Evolutionary conservation across 495 filamentous ascomycete species (phyloP), one percentile per base, ranked within the genome.

Genomic region (Hypoxylon subgilvum): DNA sequence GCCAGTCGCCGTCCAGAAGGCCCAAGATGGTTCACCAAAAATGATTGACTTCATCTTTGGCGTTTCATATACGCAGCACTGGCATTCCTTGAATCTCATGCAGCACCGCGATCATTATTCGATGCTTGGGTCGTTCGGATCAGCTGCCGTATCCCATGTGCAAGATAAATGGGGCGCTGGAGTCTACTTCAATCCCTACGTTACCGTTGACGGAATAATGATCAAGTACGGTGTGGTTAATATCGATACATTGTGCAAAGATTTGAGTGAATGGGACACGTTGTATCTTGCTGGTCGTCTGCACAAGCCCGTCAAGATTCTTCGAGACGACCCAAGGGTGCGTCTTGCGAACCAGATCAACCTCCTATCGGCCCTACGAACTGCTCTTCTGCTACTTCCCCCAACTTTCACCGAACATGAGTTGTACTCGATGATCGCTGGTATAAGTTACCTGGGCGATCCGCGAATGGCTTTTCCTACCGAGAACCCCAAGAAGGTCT

Each of bases 1-100:
- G 1, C 90, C 89, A 14, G 72, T 82, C 18, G 90, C 90, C 8
- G 87, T 96, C 27, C 75, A 85, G 43, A 87, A 88, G 28, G 88
- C 89, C 58, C 92, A 97, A 68, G 85, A 89, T 65, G 89, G 89
- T 31, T 86, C 84, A 1, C 89, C 88, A 6, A 97, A 97, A 72
- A 95, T 97, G 88, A 96, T 98, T 61, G 94, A 98, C 71, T 94
- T 97, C 66, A 95, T 98, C 50, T 96, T 97, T 62, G 95, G 94
- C 25, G 93, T 97, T 9, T 90, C 88, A 4, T 89, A 96, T 71
- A 92, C 90, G 2, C 89, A 98, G 68, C 94, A 98, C 73, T 98
- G 93, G 92, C 94, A 98, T 75, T 88, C 86, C 14, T 74, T 98
- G 38, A 98, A 98, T 70, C 78, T 98, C 22, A 74, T 77, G 45